A percentile compares a stretch with the other conserved stretches of the same genome.
These are phyloP conservation scores for Cyclanthera cordifolia DNA, from an alignment of 306 rosid species.

Conservation along the genomic window DNA sequence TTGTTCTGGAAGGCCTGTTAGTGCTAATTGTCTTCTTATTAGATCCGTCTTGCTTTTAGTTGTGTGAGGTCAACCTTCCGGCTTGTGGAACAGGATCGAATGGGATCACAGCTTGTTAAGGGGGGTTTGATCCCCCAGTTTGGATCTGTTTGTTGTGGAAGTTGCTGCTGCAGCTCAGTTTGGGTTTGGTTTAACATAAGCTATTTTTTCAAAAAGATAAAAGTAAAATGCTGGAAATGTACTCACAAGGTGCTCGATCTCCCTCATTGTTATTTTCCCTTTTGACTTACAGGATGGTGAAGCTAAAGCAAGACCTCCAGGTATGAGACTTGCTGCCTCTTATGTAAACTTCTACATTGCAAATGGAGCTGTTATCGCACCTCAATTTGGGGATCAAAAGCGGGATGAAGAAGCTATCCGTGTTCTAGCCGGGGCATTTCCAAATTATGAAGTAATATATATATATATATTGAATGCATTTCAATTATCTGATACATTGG, in stretches of 20 bases:
- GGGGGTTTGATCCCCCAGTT: too few relatives aligned
- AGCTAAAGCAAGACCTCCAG: slow-evolving; percentile 51
- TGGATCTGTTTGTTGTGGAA: too few relatives aligned
- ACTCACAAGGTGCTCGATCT: neutral
- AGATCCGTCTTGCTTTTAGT: too few relatives aligned
- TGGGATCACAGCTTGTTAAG: too few relatives aligned
- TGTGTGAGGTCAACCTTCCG: too few relatives aligned
- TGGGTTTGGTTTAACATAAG: too few relatives aligned
- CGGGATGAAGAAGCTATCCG: slow-evolving; percentile 70
- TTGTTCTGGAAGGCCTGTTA: too few relatives aligned
- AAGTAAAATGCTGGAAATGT: neutral
- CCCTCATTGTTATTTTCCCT: neutral
- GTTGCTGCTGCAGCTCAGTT: too few relatives aligned
- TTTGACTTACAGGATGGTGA: slow-evolving; percentile 26
- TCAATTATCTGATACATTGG: neutral
- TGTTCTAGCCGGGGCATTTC: slow-evolving; percentile 61
- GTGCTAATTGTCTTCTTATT: too few relatives aligned
- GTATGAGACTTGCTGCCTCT: slow-evolving; percentile 85
- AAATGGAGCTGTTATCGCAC: slow-evolving; percentile 62
- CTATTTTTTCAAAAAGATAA: too few relatives aligned
- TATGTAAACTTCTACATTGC: slow-evolving; percentile 88
- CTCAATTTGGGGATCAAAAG: slow-evolving; percentile 81
- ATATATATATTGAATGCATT: neutral
- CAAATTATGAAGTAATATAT: slow-evolving; percentile 45
- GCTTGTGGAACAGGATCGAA: too few relatives aligned